These are phyloP conservation scores for Phytophthora nicotianae DNA, from an alignment of 352 stramenopile genomes.

Conservation along the genomic window DNA sequence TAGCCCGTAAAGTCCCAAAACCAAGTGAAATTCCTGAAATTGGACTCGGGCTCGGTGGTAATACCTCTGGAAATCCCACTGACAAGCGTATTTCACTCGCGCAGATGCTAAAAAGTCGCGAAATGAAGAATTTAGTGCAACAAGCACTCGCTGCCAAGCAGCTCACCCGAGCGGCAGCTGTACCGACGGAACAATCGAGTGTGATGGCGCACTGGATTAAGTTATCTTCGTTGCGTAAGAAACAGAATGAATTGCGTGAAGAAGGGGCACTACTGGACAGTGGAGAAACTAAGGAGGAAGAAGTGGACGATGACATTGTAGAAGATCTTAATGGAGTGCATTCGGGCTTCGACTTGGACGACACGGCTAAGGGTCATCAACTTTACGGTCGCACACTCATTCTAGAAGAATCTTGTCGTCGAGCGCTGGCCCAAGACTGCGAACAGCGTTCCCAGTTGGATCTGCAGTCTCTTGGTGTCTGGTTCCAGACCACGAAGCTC, in stretches of 20 bases:
- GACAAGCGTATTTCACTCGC: constrained; percentile 44
- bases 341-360: constrained; percentile 52
- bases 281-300: constrained; percentile 14
- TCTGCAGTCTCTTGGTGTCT: constrained; percentile 65
- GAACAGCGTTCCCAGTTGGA: constrained; percentile 66
- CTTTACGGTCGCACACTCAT: constrained; percentile 69
- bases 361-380: constrained; percentile 28
- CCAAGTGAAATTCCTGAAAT: not conserved
- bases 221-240: constrained; percentile 41
- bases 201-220: constrained; percentile 75
- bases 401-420: constrained; percentile 71
- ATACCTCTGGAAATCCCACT: constrained; percentile 1
- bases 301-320: constrained; percentile 21
- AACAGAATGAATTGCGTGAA: constrained; percentile 27
- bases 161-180: not conserved
- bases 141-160: constrained; percentile 45
- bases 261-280: constrained; percentile 3
- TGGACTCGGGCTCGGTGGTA: not conserved
- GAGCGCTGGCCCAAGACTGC: constrained; percentile 50
- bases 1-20: constrained; percentile 23
- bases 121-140: constrained; percentile 68
- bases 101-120: constrained; percentile 56
- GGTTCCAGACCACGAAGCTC: constrained; percentile 80
- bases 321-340: constrained; percentile 42
- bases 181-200: constrained; percentile 39